A percentile compares a stretch with the other conserved stretches of the same genome.
These are phyloP conservation scores for Phytopythium aichiense DNA, from an alignment of 352 stramenopile species.

Conservation along the genomic window DNA sequence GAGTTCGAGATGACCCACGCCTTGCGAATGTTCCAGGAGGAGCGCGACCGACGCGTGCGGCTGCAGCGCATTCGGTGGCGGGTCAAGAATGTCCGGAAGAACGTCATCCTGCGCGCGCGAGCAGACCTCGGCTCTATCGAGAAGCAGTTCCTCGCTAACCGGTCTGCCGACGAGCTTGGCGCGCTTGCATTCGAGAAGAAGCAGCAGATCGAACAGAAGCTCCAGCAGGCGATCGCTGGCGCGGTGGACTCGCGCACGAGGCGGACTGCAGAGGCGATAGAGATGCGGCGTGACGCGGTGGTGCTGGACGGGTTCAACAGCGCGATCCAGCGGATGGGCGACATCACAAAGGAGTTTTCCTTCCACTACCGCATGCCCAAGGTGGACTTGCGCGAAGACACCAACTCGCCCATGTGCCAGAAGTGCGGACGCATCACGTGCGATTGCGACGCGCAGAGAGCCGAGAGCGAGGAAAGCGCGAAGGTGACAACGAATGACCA, in stretches of 20 bases:
- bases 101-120: constrained; percentile 41
- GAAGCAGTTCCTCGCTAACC: constrained; percentile 32
- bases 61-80: constrained; percentile 63
- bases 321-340: constrained; percentile 41
- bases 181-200: constrained; percentile 58
- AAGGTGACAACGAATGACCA: not conserved
- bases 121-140: constrained; percentile 32
- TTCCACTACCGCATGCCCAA: constrained; percentile 61
- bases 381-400: constrained; percentile 45
- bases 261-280: constrained; percentile 34
- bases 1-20: constrained; percentile 52
- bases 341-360: constrained; percentile 47
- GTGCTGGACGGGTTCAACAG: constrained; percentile 48
- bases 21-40: constrained; percentile 31
- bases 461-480: constrained; percentile 6
- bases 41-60: constrained; percentile 32
- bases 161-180: constrained; percentile 44
- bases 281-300: constrained; percentile 36
- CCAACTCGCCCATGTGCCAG: constrained; percentile 36
- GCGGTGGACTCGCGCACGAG: constrained; percentile 33
- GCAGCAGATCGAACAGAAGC: constrained; percentile 36
- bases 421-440: constrained; percentile 49
- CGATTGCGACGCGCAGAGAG: constrained; percentile 27
- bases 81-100: constrained; percentile 48
- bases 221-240: constrained; percentile 42